Base-by-base conservation (phyloP, 495 filamentous ascomycete species). In the Parachaetomium inaequale region DNA sequence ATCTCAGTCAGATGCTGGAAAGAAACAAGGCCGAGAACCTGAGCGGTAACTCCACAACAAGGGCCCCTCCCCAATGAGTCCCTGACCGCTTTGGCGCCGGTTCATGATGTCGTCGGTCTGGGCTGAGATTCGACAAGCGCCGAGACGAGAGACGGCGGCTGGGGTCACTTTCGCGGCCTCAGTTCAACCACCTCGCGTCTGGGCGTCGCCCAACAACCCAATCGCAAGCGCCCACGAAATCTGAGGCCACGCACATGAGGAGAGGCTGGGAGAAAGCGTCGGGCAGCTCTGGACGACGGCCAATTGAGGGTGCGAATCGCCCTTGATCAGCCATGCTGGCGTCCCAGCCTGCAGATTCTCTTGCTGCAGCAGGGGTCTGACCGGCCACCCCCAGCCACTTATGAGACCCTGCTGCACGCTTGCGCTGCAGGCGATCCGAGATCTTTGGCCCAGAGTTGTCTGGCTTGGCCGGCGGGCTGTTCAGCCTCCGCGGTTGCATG, bases 161-260 rank as follows among this genome's bases (percentile, higher is more conserved):
- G 61, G 29, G 52, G 28, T 57, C 28, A 21, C 29, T 46, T 34
- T 10, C 25, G 42, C 25, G 55, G 28, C 19, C 21, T 55, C 32
- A 3, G 21, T 32, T n/a, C 56, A 50, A 11, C 34, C 34, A 47
- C 42, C 14, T 15, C 42, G 19, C 5, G 14, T 36, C 31, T 11
- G 15, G 34, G 11, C 46, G 12, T 31, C 61, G 7, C 23, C 23
- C 23, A 29, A 38, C 43, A 62, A 58, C 50, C 70, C 70, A 72
- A 72, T 72, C 58, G 63, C 70, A 58, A 43, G 46, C 46, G 62
- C 70, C 66, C 68, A 73, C 66, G 68, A 68, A 63, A 46, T 49
- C 38, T 59, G 57, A 62, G 64, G 57, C 59, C 51, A 32, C 45
- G 42, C 21, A 47, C n/a, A 40, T 25, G 43, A 32, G n/a, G n/a